A percentile compares a stretch with the other conserved stretches of the same genome.
These are phyloP conservation scores for Fomitiporia mediterranea DNA, from an alignment of 1,284 basidiomycete genomes.

Conservation along the genomic window DNA sequence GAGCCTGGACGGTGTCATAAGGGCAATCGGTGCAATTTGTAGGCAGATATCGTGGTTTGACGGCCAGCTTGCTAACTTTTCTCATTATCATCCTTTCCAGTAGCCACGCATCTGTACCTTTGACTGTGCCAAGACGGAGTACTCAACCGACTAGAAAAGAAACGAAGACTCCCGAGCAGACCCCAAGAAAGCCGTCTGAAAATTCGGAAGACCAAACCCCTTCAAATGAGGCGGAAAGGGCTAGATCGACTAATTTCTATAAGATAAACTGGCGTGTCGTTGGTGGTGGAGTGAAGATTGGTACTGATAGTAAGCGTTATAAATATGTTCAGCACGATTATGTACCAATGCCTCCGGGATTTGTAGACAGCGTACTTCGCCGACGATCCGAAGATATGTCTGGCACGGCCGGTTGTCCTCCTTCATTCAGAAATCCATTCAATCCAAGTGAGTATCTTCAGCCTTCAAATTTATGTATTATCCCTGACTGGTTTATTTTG, in stretches of 20 bases:
- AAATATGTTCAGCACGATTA: neutral
- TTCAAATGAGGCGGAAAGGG: neutral
- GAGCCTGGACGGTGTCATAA: slow-evolving; percentile 48
- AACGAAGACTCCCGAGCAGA: neutral
- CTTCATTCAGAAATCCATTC: slow-evolving; percentile 2
- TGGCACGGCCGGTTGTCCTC: neutral
- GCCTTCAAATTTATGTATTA: neutral
- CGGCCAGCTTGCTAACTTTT: neutral
- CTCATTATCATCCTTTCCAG: neutral
- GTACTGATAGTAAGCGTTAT: neutral
- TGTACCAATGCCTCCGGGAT: neutral
- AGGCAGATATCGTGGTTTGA: slow-evolving; percentile 26
- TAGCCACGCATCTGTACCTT: neutral
- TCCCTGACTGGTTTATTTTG: neutral
- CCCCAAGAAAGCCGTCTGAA: neutral
- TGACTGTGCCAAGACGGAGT: no score
- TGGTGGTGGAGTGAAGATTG: slow-evolving; percentile 16
- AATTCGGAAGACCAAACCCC: neutral
- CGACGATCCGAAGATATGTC: slow-evolving; percentile 9
- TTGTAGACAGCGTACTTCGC: slow-evolving; percentile 2
- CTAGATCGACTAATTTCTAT: slow-evolving; percentile 9
- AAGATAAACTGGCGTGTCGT: slow-evolving; percentile 17
- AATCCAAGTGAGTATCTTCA: neutral
- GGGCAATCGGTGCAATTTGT: slow-evolving; percentile 67
- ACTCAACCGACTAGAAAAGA: slow-evolving; percentile 4